Evolutionary conservation across 2,329 filamentous ascomycete genomes (phyloP).

Genomic region (Paecilomyces sp.): DNA sequence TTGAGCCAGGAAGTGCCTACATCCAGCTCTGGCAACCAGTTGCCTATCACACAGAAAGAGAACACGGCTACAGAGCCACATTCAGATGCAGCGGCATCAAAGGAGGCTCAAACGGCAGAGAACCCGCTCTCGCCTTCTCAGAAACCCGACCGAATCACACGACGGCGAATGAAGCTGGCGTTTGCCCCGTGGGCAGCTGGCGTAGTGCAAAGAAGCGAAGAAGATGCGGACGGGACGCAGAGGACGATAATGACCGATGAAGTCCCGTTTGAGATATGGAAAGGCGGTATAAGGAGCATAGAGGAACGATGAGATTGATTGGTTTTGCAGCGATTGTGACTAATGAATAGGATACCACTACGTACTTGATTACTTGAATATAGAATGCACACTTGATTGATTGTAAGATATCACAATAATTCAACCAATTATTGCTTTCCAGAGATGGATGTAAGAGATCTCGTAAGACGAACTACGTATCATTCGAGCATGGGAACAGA

Average conservation of each 20-base stretch:
- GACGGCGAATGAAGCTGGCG: slow-evolving; percentile 77
- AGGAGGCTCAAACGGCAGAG: neutral
- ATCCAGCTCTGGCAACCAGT: slow-evolving; percentile 10
- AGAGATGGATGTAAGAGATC: too few relatives aligned
- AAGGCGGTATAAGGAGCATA: slow-evolving; percentile 46
- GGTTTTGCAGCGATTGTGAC: neutral
- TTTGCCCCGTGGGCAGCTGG: slow-evolving; percentile 70
- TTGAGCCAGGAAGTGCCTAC: neutral
- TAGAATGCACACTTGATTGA: neutral
- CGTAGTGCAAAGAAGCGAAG: slow-evolving; percentile 38
- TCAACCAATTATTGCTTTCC: too few relatives aligned
- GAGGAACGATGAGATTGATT: neutral
- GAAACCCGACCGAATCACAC: slow-evolving; percentile 35
- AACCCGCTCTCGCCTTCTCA: neutral
- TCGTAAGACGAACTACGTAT: too few relatives aligned
- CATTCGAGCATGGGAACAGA: too few relatives aligned
- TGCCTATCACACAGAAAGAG: neutral
- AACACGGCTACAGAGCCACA: neutral
- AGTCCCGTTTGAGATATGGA: slow-evolving; percentile 68
- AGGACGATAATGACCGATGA: slow-evolving; percentile 8
- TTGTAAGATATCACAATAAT: neutral
- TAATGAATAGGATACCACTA: neutral
- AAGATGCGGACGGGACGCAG: slow-evolving; percentile 29
- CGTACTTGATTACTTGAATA: neutral
- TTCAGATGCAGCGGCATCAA: neutral